A percentile compares a stretch with the other conserved stretches of the same genome.
phyloP scores from a whole-genome alignment of 139 green algal species.

The Raphidocelis subcapitata region DNA sequence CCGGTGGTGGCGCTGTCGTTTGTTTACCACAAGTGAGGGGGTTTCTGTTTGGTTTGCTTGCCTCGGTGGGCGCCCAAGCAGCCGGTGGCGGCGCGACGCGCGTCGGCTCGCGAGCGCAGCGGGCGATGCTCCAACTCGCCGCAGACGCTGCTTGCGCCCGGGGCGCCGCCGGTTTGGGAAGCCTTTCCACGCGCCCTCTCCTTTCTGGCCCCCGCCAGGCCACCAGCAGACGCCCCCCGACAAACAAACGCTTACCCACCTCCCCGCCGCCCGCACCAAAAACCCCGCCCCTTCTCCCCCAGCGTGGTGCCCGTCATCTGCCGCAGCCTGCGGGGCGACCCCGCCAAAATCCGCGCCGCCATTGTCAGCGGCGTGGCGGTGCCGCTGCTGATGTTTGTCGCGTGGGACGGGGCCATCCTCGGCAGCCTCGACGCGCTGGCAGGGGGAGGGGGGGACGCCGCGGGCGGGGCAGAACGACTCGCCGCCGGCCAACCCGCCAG shows the following conservation, averaged over 20 bases:
- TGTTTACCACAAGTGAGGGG: constrained; percentile 41
- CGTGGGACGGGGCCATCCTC: constrained; percentile 79
- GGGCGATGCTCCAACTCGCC: no score
- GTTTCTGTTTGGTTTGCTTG: no score
- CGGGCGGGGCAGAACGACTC: neutral
- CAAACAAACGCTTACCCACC: no score
- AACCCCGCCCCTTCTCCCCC: constrained; percentile 26
- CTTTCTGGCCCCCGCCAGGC: no score
- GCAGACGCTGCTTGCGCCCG: no score
- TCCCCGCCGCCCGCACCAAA: no score
- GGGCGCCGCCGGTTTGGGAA: no score
- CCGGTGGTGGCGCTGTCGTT: constrained; percentile 73
- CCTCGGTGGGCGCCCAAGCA: no score
- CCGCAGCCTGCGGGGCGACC: constrained; percentile 55
- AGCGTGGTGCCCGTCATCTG: constrained; percentile 60
- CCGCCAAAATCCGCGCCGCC: constrained; percentile 50
- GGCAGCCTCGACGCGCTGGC: constrained; percentile 47
- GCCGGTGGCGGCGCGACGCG: no score
- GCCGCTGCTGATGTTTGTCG: constrained; percentile 71
- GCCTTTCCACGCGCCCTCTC: no score
- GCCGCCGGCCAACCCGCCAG: neutral
- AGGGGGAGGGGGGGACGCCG: neutral
- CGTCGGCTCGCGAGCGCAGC: no score
- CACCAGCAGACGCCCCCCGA: no score
- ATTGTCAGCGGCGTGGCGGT: constrained; percentile 40